Percentiles rank a stretch among this genome's conserved stretches.
phyloP scores from a whole-genome alignment of 352 stramenopile species.

The Pythium apleroticum region DNA sequence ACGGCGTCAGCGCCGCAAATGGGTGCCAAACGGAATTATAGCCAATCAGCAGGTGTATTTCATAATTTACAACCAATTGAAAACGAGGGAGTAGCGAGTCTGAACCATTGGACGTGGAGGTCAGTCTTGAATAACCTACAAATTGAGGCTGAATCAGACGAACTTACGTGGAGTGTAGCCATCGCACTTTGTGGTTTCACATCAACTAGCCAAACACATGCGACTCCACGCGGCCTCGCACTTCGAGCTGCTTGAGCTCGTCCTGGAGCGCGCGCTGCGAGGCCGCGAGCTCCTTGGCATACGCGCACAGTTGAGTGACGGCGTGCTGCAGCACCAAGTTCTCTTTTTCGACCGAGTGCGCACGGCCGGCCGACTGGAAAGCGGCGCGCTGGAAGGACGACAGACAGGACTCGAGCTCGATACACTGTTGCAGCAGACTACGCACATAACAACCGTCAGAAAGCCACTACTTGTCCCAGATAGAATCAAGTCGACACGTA shows the following conservation, averaged over 20 bases:
- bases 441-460: not conserved
- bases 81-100: not conserved
- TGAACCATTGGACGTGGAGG: slow-evolving; percentile 21
- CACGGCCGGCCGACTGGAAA: slow-evolving; percentile 34
- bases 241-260: slow-evolving; percentile 54
- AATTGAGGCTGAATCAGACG: slow-evolving; percentile 10
- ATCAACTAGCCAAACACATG: slow-evolving; percentile 40
- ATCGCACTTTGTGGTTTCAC: slow-evolving; percentile 21
- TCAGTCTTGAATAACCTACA: slow-evolving; percentile 3
- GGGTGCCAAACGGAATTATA: slow-evolving; percentile 1
- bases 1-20: not conserved
- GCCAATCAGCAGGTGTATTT: slow-evolving; percentile 7
- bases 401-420: slow-evolving; percentile 54
- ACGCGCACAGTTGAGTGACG: slow-evolving; percentile 51
- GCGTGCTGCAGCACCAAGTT: slow-evolving; percentile 50
- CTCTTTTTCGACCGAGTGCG: slow-evolving; percentile 45
- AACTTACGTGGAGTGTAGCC: slow-evolving; percentile 13
- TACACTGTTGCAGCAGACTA: slow-evolving; percentile 54
- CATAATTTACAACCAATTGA: slow-evolving; percentile 19
- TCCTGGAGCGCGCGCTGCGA: slow-evolving; percentile 48
- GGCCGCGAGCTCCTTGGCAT: slow-evolving; percentile 43
- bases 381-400: slow-evolving; percentile 37
- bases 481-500: slow-evolving; percentile 23
- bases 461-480: not conserved
- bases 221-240: slow-evolving; percentile 36